Conservation (phyloP, 108 stramenopile genomes). For the Skeletonema menzelii region DNA sequence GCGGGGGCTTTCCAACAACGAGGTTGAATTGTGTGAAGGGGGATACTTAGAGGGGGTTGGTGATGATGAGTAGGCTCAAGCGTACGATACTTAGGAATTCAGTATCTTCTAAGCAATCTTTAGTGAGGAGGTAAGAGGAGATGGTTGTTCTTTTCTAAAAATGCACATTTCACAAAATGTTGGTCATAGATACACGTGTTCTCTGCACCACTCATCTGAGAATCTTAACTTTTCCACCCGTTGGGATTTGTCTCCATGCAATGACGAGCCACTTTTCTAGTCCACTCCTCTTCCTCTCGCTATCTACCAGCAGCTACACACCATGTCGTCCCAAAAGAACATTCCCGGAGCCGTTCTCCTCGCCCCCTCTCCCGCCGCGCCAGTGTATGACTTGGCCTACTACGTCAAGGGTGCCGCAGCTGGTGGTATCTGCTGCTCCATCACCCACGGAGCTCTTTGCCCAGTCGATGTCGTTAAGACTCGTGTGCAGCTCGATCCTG, state of each 20-base stretch:
- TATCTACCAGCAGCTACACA: neutral
- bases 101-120: neutral
- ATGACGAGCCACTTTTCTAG: constrained; percentile 7
- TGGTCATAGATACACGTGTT: neutral
- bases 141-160: neutral
- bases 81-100: neutral
- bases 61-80: neutral
- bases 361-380: constrained; percentile 69
- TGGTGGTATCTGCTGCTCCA: constrained; percentile 96
- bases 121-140: too few relatives aligned
- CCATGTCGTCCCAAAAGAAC: constrained; percentile 31
- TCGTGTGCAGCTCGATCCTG: constrained; percentile 93
- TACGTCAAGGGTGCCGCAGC: constrained; percentile 88
- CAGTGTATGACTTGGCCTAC: constrained; percentile 78
- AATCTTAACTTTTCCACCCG: neutral
- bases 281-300: neutral
- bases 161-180: neutral
- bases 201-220: neutral
- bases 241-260: neutral
- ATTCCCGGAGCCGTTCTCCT: constrained; percentile 65
- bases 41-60: neutral
- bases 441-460: constrained; percentile 95
- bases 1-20: constrained; percentile 46
- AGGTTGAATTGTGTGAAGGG: neutral
- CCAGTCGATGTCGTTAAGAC: constrained; percentile 98